Evolutionary conservation across 305 asterid genomes (phyloP).

Genomic region (Caryopteris hybrid): DNA sequence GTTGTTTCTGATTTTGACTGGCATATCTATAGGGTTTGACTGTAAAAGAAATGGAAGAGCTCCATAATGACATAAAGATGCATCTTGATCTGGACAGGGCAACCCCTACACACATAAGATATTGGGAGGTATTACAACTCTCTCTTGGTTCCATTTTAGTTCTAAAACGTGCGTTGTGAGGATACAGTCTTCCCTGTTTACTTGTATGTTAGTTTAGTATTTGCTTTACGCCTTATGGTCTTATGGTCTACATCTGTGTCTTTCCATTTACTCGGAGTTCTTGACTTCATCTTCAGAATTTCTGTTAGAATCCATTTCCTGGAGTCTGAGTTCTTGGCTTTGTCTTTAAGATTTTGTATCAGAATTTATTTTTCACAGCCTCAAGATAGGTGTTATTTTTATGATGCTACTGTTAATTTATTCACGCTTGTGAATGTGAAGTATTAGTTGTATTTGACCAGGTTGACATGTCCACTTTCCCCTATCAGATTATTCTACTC

Average conservation of each 20-base stretch:
- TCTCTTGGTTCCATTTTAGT: background rate
- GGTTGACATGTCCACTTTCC: background rate
- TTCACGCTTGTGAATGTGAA: slow-evolving; percentile 14
- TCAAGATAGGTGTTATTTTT: background rate
- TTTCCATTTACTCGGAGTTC: slow-evolving; percentile 11
- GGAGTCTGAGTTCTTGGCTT: background rate
- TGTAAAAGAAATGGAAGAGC: slow-evolving; percentile 87
- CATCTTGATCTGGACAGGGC: slow-evolving; percentile 80
- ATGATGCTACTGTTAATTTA: background rate
- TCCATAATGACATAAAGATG: slow-evolving; percentile 82
- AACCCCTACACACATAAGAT: slow-evolving; percentile 61
- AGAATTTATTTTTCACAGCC: background rate
- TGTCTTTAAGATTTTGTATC: background rate
- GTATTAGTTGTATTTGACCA: background rate
- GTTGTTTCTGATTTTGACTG: slow-evolving; percentile 21
- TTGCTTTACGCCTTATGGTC: slow-evolving; percentile 9
- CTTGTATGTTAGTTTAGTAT: slow-evolving; percentile 5
- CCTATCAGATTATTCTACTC: background rate
- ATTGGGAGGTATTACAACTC: slow-evolving; percentile 65
- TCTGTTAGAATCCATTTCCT: background rate
- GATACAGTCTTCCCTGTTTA: slow-evolving; percentile 7
- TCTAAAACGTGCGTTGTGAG: background rate
- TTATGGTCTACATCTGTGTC: background rate
- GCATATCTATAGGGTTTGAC: slow-evolving; percentile 53
- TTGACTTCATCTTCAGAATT: background rate